These are phyloP conservation scores for Neurospora sp. DNA, from an alignment of 495 filamentous ascomycete genomes.

Conservation along the genomic window DNA sequence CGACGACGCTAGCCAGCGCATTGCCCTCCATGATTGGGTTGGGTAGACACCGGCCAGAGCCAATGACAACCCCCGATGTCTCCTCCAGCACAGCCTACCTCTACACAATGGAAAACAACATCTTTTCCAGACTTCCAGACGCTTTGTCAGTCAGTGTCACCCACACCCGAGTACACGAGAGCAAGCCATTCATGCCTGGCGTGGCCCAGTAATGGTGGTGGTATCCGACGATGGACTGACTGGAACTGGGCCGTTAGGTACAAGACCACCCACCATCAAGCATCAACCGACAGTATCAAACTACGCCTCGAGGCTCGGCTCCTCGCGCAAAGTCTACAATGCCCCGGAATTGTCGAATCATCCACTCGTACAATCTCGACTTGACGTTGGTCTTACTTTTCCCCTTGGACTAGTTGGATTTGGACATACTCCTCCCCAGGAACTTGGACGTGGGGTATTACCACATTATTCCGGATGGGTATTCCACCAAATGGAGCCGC, in stretches of 20 bases:
- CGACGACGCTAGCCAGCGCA: slow-evolving; percentile 15
- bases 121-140: background rate
- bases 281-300: background rate
- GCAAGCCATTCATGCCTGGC: background rate
- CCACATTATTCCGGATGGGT: background rate
- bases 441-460: background rate
- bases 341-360: background rate
- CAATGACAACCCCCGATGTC: background rate
- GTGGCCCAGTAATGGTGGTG: background rate
- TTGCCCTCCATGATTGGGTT: background rate
- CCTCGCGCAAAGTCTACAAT: background rate
- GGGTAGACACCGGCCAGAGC: background rate
- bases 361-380: background rate
- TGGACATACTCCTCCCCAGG: background rate
- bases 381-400: background rate
- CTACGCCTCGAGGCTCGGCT: background rate
- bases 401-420: background rate
- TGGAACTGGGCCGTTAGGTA: background rate
- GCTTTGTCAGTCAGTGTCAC: background rate
- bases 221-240: background rate
- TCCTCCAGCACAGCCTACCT: background rate
- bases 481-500: background rate
- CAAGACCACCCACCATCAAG: background rate
- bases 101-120: background rate
- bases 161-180: background rate